These are phyloP conservation scores for Fraxinus velutina DNA, from an alignment of 305 asterid species.

Conservation along the genomic window DNA sequence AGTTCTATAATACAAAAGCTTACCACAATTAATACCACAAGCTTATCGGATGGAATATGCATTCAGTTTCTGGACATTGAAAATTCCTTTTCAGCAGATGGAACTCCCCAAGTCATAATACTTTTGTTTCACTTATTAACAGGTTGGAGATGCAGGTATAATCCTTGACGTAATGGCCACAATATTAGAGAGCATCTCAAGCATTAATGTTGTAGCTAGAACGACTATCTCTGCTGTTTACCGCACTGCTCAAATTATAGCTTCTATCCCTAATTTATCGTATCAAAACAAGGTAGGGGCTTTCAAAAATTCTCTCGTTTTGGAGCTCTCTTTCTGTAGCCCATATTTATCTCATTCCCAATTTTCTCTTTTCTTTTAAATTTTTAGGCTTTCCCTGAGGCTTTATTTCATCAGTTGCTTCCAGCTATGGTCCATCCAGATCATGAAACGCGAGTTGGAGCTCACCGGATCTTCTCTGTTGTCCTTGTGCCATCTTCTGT, in stretches of 20 bases:
- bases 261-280: slow-evolving; percentile 52
- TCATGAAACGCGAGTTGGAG: slow-evolving; percentile 87
- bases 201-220: slow-evolving; percentile 62
- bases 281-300: slow-evolving; percentile 62
- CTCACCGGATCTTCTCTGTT: slow-evolving; percentile 89
- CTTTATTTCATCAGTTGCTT: slow-evolving; percentile 91
- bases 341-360: not conserved
- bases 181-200: slow-evolving; percentile 75
- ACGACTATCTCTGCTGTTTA: slow-evolving; percentile 65
- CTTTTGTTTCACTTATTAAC: slow-evolving; percentile 22
- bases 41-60: not conserved
- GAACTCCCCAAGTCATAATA: not conserved
- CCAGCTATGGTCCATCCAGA: slow-evolving; percentile 98
- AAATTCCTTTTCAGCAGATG: not conserved
- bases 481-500: slow-evolving; percentile 96
- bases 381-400: slow-evolving; percentile 90
- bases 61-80: slow-evolving; percentile 1
- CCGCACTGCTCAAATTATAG: slow-evolving; percentile 73
- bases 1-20: not conserved
- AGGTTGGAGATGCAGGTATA: slow-evolving; percentile 84
- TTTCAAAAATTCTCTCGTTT: not conserved
- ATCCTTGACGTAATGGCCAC: slow-evolving; percentile 83
- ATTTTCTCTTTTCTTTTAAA: not conserved
- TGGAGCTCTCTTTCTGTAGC: not conserved
- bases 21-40: not conserved